Evolutionary conservation across 1,139 yeast species (phyloP), one percentile per base, ranked within the genome.

Genomic region (Ogataea hybrid): DNA sequence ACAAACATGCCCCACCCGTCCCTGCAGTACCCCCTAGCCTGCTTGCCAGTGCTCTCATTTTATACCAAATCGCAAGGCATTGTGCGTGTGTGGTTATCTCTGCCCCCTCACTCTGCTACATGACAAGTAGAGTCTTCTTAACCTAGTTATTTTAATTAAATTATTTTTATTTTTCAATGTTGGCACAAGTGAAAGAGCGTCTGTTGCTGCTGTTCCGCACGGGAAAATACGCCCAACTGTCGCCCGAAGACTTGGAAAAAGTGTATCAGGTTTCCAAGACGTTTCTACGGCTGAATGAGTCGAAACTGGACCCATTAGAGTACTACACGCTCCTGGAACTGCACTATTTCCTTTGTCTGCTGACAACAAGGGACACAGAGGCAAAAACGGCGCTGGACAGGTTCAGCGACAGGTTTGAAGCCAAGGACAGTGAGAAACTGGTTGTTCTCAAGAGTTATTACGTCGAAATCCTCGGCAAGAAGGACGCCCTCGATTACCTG

Each of bases 331-430:
- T 89, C 28, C 69, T 80, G 48, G 95, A 86, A 59, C 73, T 87
- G 56, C 81, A 84, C 43, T 86, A 87, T 60, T 80, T 79, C 57
- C 68, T 89, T 35, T 68, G 81, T 3, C 62, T 88, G 31, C 68
- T 82, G 47, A 66, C 86, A n/a, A 70, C 77, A 37, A 74, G 79
- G 48, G 96, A 88, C 56, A 65, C 70, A 1, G 88, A 80, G 51
- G 96, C 96, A 12, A 78, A 81, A 53, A 64, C 74, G 11, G 69
- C 79, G 44, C 71, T 87, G 45, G 84, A 82, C 44, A 67, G 80
- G 34, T 61, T 89, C 12, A 62, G 73, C 29, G 96, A 88, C 57
- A 77, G 78, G 56, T 82, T 88, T 59, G 77, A 74, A 5, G 74
- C 73, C 28, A 63, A 64, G 21, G 56, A 59, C 25, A 73, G 84